Evolutionary conservation across 345 rosid genomes (phyloP), one percentile per base, ranked within the genome.

Genomic region (Hirschfeldia incana): DNA sequence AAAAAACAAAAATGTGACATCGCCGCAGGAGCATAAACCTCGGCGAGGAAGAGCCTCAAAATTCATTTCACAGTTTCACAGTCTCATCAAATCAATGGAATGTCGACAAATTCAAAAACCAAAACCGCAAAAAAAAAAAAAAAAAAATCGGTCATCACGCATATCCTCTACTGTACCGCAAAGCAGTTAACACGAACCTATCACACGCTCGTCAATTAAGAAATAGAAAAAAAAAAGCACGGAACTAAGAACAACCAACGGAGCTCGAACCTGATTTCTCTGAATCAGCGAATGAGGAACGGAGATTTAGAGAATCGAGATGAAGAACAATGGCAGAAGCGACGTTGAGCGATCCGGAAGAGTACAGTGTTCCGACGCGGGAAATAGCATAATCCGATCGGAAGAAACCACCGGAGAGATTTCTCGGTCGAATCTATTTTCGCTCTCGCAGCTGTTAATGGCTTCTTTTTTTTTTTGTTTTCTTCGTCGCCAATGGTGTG

Each of bases 191-290:
- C 44, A 37, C 11, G 10, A 1, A 37, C 0, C 6, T 13, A 49
- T 44, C 53, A 44, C 53, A 44, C 53, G 53, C 53, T 46, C 53
- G 6, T 4, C 53, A 44, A 49, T 36, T 36, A 37, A 37, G 11
- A 37, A 30, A 30, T 3, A 30, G 4, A 4, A 33, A 37, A 36
- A 36, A 37, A 37, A 37, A 37, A 2, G 7, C 39, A 36, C 39
- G 7, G 6, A 34, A 5, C 42, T 51, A 15, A 5, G 37, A 44
- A 11, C 17, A 64, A 10, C 27, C 17, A 26, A 30, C 17, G 17
- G 5, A 53, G 28, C 12, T 61, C 76, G 58, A 32, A 82, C 84
- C 85, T 74, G 13, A 62, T 39, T 9, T 9, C 4, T 39, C 46
- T 39, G 46, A 39, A 39, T 39, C 46, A 12, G 46, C 0, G 46